Percentiles rank a stretch among this genome's conserved stretches.
Conservation (phyloP, 2,329 filamentous ascomycete species). For the Cladosporium velox region DNA sequence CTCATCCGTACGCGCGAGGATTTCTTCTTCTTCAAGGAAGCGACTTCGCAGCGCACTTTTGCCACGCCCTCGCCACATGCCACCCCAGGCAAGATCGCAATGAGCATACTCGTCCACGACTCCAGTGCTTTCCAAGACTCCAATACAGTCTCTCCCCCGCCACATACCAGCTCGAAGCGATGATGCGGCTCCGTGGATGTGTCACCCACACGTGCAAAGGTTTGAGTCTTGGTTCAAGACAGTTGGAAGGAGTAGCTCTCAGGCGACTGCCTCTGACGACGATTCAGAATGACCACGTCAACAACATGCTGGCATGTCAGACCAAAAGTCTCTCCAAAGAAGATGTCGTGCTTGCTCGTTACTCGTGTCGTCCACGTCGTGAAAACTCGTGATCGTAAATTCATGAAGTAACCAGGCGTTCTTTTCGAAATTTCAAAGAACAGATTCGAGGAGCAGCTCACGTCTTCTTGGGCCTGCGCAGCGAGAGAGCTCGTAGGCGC, state of each 20-base stretch:
- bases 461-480: slow-evolving; percentile 19
- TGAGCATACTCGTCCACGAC: not conserved
- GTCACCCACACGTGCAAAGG: not conserved
- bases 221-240: not conserved
- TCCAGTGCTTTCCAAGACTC: not conserved
- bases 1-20: not conserved
- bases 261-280: not conserved
- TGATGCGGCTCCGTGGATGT: not conserved
- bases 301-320: not conserved
- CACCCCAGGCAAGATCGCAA: not conserved
- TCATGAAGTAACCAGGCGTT: not conserved
- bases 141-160: too few relatives aligned
- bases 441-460: not conserved
- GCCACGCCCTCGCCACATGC: not conserved
- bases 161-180: not conserved
- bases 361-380: not conserved
- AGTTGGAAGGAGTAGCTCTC: not conserved
- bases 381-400: slow-evolving; percentile 1
- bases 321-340: not conserved
- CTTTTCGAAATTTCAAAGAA: not conserved
- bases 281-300: not conserved
- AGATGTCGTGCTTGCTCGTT: not conserved
- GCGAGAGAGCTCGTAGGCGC: slow-evolving; percentile 20
- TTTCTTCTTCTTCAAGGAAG: not conserved
- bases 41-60: not conserved